Evolutionary conservation across 2,329 filamentous ascomycete genomes (phyloP).

Genomic region (Penicillium brasilianum): DNA sequence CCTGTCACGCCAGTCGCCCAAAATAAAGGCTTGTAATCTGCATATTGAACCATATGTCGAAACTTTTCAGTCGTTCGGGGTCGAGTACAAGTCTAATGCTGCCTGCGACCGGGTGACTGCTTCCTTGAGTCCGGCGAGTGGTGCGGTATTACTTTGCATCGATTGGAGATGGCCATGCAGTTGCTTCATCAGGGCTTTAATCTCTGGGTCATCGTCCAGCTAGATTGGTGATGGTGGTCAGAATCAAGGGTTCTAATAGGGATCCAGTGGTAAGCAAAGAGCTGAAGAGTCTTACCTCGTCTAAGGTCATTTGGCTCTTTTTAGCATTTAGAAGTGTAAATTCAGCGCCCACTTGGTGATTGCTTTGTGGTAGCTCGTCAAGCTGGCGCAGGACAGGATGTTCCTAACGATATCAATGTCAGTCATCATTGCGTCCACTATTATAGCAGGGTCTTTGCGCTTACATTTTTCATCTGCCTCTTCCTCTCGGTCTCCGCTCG

Average conservation of each 20-base stretch:
- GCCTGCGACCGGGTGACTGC: slow-evolving; percentile 45
- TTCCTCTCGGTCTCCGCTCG: slow-evolving; percentile 45
- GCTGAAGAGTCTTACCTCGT: slow-evolving; percentile 36
- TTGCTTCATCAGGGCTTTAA: slow-evolving; percentile 45
- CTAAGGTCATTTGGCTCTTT: slow-evolving; percentile 35
- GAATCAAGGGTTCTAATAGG: no score
- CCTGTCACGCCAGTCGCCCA: neutral
- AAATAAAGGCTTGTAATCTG: neutral
- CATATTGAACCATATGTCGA: neutral
- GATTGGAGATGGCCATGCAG: slow-evolving; percentile 51
- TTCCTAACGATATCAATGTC: slow-evolving; percentile 37
- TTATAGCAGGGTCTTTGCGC: neutral
- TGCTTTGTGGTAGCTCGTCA: slow-evolving; percentile 28
- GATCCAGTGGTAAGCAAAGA: neutral
- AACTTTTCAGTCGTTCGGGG: slow-evolving; percentile 39
- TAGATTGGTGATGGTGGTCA: slow-evolving; percentile 28
- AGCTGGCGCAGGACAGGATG: slow-evolving; percentile 48
- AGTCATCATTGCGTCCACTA: slow-evolving; percentile 12
- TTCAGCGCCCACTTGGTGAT: slow-evolving; percentile 28
- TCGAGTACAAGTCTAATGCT: slow-evolving; percentile 39
- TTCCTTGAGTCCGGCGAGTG: slow-evolving; percentile 44
- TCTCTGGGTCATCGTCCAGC: slow-evolving; percentile 46
- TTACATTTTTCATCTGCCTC: slow-evolving; percentile 49
- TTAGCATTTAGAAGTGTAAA: slow-evolving; percentile 37
- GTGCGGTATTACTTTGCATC: slow-evolving; percentile 49